Base-by-base conservation (phyloP, 495 filamentous ascomycete genomes). In the Chaetomidium leptoderma region DNA sequence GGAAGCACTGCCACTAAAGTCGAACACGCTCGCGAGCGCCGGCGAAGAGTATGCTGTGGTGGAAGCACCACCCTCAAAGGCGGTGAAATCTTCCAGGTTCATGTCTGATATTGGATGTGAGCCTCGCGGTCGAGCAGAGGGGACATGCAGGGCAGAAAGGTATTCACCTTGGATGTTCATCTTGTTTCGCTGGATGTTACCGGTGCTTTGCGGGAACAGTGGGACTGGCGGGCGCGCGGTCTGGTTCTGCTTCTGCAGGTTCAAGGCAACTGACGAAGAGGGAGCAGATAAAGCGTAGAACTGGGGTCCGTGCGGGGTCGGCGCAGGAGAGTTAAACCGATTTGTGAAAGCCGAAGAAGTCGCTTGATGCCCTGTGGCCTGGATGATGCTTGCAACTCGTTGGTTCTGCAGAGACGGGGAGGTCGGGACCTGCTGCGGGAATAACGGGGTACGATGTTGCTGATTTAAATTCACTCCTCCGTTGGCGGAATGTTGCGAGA, bases 351-450 rank as follows among this genome's bases (percentile, higher is more conserved):
- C 77, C 74, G 81, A 72, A 70, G 83, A 73, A 70, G 78, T 77
- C 60, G 74, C 76, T 70, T 63, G 72, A 62, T 81, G 82, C 71
- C 82, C 82, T 71, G 79, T 78, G 63, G 76, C 72, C 74, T 79
- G 75, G 67, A 84, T 77, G 58, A 82, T 83, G 72, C 78, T 78
- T 46, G 78, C 79, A 66, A 86, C 76, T 69, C 79, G 77, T 66
- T 79, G 78, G 55, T 78, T 80, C 70, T 80, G 79, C 65, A 78
- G 59, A 62, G 74, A 63, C 30, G 73, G 70, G 54, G 73, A 66
- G 52, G 52, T 59, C 40, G 70, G 63, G 56, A 62, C 54, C 64
- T 70, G 65, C 51, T 67, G 45, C 53, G 61, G 57, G 24, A 61
- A 72, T 19, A 76, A 52, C 37, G 65, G 68, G 70, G 46, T 52